Evolutionary conservation across 129 eudicot species (phyloP), one percentile per base, ranked within the genome.

Genomic region (Tagetes erecta): DNA sequence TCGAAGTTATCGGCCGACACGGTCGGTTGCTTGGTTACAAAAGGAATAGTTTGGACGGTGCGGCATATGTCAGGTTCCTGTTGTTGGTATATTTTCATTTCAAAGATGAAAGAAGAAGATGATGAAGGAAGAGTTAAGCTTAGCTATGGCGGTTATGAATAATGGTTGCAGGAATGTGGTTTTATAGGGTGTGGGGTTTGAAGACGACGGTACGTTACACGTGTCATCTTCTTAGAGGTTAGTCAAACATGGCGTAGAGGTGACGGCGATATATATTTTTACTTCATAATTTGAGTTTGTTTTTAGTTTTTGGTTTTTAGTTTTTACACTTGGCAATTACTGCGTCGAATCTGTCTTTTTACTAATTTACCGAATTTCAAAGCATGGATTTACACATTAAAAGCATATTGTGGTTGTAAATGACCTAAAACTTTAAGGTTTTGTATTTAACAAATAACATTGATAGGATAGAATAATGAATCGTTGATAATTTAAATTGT

Each of bases 1-100:
- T 79, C 78, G 34, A 73, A 36, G 3, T 45, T 79, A 27, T 79
- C 69, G 38, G 34, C 44, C 4, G 77, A 39, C n/a, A 31, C 12
- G 27, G 64, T 38, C 12, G 81, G 69, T 46, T 37, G 66, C 56
- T 77, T 77, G 2, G 49, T 33, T 5, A 55, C 44, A 11, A 73
- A 44, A 12, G 80, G 76, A 60, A 65, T 74, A 9, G 65, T 63
- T 44, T 72, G 68, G 59, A 72, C 65, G 12, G 63, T 79, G 5
- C 64, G 72, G 62, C 73, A 72, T 52, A 34, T 66, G 68, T 79
- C 83, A 79, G 3, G 74, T 8, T 59, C 64, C 1, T 27, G 63
- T 44, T 79, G 74, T 7, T 60, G 76, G 57, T 78, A 14, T 14
- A 79, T 13, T 79, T 79, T 79, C 83, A 79, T 79, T 30, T 38